Percentiles rank a stretch among this genome's conserved stretches.
Conservation (phyloP, 208 protist genomes). For the Leishmania guyanensis region DNA sequence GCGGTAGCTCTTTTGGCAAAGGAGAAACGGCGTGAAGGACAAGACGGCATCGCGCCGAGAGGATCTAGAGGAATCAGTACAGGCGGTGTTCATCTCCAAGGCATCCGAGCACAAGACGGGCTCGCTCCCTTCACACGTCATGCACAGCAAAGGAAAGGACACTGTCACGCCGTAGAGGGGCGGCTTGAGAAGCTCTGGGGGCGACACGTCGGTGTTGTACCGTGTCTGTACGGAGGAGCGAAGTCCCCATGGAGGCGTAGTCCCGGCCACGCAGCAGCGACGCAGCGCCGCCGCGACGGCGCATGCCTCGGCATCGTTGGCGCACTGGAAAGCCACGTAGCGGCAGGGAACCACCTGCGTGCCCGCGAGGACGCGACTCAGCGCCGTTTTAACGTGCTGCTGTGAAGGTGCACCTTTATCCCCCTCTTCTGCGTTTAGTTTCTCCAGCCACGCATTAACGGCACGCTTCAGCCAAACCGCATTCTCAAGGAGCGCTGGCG, state of each 20-base stretch:
- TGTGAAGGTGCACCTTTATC: background rate
- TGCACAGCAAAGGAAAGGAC: conserved; percentile 18
- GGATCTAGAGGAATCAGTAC: background rate
- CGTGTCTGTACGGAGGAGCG: conserved; percentile 12
- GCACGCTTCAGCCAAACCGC: conserved; percentile 25
- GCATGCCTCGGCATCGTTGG: conserved; percentile 12
- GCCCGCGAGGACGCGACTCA: conserved; percentile 9
- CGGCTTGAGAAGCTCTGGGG: conserved; percentile 15
- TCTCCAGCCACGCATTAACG: conserved; percentile 18
- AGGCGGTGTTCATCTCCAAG: background rate
- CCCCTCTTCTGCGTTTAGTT: background rate
- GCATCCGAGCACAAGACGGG: conserved; percentile 11
- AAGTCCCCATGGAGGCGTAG: conserved; percentile 10
- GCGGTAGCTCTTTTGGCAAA: conserved; percentile 14
- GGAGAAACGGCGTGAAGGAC: conserved; percentile 15
- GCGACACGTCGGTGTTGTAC: conserved; percentile 11
- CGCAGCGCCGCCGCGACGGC: conserved; percentile 22
- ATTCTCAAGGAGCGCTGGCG: conserved; percentile 19
- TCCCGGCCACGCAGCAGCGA: conserved; percentile 18
- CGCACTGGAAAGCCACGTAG: conserved; percentile 26
- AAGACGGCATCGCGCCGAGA: conserved; percentile 16
- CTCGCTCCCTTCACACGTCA: conserved; percentile 27
- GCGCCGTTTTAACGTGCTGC: conserved; percentile 2
- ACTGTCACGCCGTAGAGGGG: conserved; percentile 8
- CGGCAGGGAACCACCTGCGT: conserved; percentile 25